Evolutionary conservation across 768 basidiomycete species (phyloP), one percentile per base, ranked within the genome.

Genomic region (Lentinula boryana): DNA sequence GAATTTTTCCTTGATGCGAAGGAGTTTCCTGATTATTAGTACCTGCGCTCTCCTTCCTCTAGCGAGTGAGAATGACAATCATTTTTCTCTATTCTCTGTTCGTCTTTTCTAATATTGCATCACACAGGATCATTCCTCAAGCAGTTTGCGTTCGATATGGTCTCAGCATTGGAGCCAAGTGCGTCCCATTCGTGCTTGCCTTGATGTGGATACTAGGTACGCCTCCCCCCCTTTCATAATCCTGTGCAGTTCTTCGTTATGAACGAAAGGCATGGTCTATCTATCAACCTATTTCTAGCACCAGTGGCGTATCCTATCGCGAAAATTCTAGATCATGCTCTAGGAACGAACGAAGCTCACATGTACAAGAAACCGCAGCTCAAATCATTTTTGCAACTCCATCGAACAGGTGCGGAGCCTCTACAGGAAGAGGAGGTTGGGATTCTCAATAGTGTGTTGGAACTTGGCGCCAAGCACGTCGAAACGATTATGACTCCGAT

Each of bases 251-350:
- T 43, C 41, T 43, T n/a, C 16, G 9, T n/a, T 43, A n/a, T 32
- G 32, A 1, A 1, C 80, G 81, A 52, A 82, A 84, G 18, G 86
- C 80, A 63, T 71, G 49, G 40, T 41, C n/a, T 31, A 15, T 31
- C 12, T 7, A 27, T 32, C 6, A 43, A 38, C 5, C 36, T 38
- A 38, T 38, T 1, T 16, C 33, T 16, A 87, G 85, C 88, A 9
- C 93, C 92, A 5, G 76, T 95, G 63, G 92, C 93, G 0, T 95
- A 80, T 71, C 91, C 91, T 3, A 87, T 87, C 59, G 89, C 89
- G 27, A 87, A 87, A 65, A 74, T 98, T 0, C 84, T 99, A 35
- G 96, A 98, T 70, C 77, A 73, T 54, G 82, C 88, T 3, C 83
- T 98, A 2, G 96, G 96, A 23, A 78, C 77, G 3, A 80, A 87